These are phyloP conservation scores for Chlorella sp. DNA, from an alignment of 139 green algal genomes.

Conservation along the genomic window DNA sequence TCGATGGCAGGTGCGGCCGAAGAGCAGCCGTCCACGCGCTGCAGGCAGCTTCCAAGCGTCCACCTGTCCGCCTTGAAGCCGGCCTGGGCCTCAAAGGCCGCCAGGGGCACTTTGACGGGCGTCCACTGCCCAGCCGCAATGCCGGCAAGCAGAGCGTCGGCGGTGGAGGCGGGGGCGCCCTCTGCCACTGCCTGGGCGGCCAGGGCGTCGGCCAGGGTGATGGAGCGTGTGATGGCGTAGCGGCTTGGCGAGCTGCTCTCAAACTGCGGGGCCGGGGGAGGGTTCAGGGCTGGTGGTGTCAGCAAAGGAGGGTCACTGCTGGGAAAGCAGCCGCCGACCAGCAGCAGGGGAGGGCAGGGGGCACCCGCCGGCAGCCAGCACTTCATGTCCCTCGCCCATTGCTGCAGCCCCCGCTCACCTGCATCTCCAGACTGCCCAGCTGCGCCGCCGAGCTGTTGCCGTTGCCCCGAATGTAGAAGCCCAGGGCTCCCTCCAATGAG, in stretches of 20 bases:
- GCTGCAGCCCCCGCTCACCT: too few species aligned
- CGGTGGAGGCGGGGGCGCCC: neutral
- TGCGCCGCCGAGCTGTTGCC: neutral
- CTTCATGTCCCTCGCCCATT: too few species aligned
- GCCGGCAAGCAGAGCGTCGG: neutral
- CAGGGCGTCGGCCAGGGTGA: neutral
- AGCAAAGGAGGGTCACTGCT: too few species aligned
- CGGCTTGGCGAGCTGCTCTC: neutral
- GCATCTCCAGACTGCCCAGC: constrained; percentile 10
- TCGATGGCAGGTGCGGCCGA: neutral
- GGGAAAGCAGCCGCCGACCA: too few species aligned
- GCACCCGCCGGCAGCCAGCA: too few species aligned
- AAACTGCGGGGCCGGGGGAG: neutral
- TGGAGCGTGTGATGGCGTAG: constrained; percentile 4
- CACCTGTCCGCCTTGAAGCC: constrained; percentile 23
- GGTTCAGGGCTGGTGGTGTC: too few species aligned
- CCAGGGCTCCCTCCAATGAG: neutral
- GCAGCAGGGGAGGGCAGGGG: too few species aligned
- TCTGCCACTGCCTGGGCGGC: constrained; percentile 5
- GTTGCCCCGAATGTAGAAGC: constrained; percentile 6
- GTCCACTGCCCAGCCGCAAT: neutral
- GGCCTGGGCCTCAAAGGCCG: neutral
- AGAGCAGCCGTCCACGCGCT: constrained; percentile 1
- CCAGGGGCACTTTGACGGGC: neutral
- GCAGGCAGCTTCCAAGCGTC: constrained; percentile 23